phyloP scores from a whole-genome alignment of 805 yeast genomes.

The Lipomyces yamadae region DNA sequence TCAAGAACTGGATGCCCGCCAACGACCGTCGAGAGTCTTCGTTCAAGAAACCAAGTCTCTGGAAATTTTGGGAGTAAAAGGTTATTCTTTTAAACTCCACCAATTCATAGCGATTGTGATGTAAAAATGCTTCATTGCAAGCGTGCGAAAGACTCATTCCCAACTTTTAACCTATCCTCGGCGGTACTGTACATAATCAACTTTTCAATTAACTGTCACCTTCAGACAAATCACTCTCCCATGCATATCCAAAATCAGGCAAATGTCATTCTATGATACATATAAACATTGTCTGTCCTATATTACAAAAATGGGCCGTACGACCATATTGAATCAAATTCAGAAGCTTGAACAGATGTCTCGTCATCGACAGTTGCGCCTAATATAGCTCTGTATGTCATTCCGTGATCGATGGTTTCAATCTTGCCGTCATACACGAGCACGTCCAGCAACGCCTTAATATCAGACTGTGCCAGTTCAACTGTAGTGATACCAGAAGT shows the following conservation, averaged over 20 bases:
- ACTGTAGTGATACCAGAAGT: constrained; percentile 77
- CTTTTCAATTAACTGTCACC: neutral
- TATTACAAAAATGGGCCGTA: neutral
- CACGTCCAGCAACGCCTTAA: constrained; percentile 84
- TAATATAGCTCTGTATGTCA: constrained; percentile 74
- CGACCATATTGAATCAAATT: constrained; percentile 27
- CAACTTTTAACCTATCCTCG: neutral
- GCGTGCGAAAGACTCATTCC: neutral
- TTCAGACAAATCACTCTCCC: neutral
- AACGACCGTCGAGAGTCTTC: constrained; percentile 23
- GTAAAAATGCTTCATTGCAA: neutral
- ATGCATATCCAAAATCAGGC: neutral
- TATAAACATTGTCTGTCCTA: constrained; percentile 42
- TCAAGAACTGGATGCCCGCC: constrained; percentile 73
- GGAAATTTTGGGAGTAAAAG: constrained; percentile 32
- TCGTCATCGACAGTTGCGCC: constrained; percentile 44
- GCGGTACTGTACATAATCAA: constrained; percentile 1
- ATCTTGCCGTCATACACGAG: constrained; percentile 83
- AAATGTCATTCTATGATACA: neutral
- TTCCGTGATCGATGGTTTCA: constrained; percentile 61
- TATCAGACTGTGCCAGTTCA: constrained; percentile 73
- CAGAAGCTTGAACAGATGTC: constrained; percentile 51
- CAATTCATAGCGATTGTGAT: neutral
- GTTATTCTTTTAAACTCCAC: neutral
- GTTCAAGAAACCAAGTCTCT: constrained; percentile 31